phyloP scores from a whole-genome alignment of 805 yeast species.

The Candida krabiensis region DNA sequence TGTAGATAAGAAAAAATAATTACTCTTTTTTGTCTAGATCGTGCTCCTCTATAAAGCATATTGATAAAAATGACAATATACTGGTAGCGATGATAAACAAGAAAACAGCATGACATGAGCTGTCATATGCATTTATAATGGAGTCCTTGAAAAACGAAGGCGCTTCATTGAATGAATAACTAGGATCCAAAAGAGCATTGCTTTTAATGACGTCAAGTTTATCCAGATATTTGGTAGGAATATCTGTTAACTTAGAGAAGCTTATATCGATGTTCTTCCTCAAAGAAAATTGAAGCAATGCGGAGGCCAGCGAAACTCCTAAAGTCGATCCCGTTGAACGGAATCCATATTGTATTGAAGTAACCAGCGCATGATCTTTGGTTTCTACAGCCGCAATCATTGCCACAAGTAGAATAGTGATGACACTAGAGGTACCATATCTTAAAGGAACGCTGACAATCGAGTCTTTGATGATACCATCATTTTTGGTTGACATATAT shows the following conservation, averaged over 20 bases:
- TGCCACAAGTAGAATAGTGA: constrained; percentile 72
- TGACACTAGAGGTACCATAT: constrained; percentile 59
- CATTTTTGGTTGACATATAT: constrained; percentile 21
- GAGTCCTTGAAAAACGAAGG: constrained; percentile 48
- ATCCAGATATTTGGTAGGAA: constrained; percentile 15
- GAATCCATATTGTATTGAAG: constrained; percentile 80
- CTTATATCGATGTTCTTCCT: constrained; percentile 9
- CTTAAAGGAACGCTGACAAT: constrained; percentile 54
- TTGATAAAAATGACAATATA: constrained; percentile 9
- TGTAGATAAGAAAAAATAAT: too few species aligned
- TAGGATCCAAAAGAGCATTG: constrained; percentile 21
- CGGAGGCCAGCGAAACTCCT: constrained; percentile 50
- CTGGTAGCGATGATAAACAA: constrained; percentile 33
- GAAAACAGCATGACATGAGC: constrained; percentile 54
- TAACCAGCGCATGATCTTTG: constrained; percentile 76
- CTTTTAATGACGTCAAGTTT: constrained; percentile 10
- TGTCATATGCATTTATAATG: constrained; percentile 47
- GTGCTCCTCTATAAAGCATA: constrained; percentile 11
- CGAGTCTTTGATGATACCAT: constrained; percentile 37
- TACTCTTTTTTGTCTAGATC: constrained; percentile 6
- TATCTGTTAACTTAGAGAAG: constrained; percentile 9
- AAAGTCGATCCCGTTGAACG: constrained; percentile 55
- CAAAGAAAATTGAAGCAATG: constrained; percentile 39
- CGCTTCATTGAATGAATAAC: constrained; percentile 36
- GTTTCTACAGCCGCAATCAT: constrained; percentile 73